Base-by-base conservation (phyloP, 352 stramenopile species). In the Phytopythium vexans region DNA sequence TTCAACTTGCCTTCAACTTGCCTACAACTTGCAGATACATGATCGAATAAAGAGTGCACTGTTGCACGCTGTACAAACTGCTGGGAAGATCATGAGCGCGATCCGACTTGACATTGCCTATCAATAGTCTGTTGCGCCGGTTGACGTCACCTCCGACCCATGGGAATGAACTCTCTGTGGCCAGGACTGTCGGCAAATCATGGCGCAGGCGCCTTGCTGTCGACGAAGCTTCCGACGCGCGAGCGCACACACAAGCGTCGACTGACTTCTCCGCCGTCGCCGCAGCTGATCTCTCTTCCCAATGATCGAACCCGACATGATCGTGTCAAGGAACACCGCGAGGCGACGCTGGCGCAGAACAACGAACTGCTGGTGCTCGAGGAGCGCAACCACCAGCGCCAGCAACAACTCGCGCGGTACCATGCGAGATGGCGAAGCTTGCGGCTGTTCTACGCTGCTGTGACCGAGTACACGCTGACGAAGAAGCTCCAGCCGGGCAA, bases 391-490 rank as follows among this genome's bases (percentile, higher is more conserved):
- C 68, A 74, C 39, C 62, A 69, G 4, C 57, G 76, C 3, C 59
- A 72, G 27, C 68, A 81, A 16, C 64, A 58, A 15, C 33, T 27
- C 8, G 56, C 78, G 21, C 59, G 62, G 0, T 85, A 69, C 64
- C 73, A 73, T 43, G 58, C 47, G 35, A 59, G 73, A 37, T 87
- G 78, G 78, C 49, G 65, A 4, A 55, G 66, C 3, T 36, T 87
- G n/a, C 75, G 78, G 1, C 44, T 45, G 10, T 62, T 89, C 16
- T 89, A 86, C 56, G 78, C 66, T 4, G 31, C 58, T 15, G 52
- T 76, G 6, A 70, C 63, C 32, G 64, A 82, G 43, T 57, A 45
- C 54, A 62, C 54, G 36, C 0, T 31, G 42, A 38, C 59, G 45
- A 42, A 54, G n/a, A 40, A 35, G 16, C 8, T 47, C 3, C 43